Conservation (phyloP, 2,329 filamentous ascomycete genomes). For the Monosporascus ibericus region DNA sequence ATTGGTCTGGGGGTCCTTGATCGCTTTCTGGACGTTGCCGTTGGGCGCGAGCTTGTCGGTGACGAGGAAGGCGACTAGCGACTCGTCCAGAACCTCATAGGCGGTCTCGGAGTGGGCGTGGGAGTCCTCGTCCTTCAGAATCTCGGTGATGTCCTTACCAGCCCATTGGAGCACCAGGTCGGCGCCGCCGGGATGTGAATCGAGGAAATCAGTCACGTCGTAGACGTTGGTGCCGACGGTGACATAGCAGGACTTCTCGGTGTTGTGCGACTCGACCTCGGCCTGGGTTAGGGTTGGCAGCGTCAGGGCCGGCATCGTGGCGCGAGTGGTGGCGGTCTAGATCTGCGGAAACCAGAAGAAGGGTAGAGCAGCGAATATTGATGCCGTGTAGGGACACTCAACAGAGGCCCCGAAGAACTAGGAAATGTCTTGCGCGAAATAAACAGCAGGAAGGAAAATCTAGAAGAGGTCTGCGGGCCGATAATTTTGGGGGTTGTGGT, state of each 20-base stretch:
- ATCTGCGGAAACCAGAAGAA: conserved; percentile 2
- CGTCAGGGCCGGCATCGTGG: conserved; percentile 69
- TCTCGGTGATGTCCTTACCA: conserved; percentile 77
- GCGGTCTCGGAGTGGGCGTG: conserved; percentile 85
- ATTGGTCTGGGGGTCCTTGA: conserved; percentile 29
- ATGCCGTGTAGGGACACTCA: no score
- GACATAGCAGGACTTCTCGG: conserved; percentile 82
- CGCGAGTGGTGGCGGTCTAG: conserved; percentile 2
- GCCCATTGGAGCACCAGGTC: conserved; percentile 86
- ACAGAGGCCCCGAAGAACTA: no score
- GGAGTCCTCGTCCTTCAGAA: conserved; percentile 76
- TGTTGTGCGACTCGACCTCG: conserved; percentile 78
- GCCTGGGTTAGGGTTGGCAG: conserved; percentile 77
- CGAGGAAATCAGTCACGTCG: conserved; percentile 87
- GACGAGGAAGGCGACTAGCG: conserved; percentile 72
- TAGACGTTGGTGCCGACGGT: conserved; percentile 86
- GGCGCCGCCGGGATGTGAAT: conserved; percentile 84
- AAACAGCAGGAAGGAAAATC: no score
- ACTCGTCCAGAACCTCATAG: conserved; percentile 92
- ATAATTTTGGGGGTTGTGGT: no score
- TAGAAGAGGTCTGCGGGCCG: no score
- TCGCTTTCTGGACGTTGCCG: conserved; percentile 25
- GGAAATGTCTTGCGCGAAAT: no score
- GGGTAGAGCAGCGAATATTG: not conserved
- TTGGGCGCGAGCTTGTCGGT: conserved; percentile 45